Percentiles rank a stretch among this genome's conserved stretches.
phyloP scores from a whole-genome alignment of 129 eudicot species.

The Flaveria bidentis region DNA sequence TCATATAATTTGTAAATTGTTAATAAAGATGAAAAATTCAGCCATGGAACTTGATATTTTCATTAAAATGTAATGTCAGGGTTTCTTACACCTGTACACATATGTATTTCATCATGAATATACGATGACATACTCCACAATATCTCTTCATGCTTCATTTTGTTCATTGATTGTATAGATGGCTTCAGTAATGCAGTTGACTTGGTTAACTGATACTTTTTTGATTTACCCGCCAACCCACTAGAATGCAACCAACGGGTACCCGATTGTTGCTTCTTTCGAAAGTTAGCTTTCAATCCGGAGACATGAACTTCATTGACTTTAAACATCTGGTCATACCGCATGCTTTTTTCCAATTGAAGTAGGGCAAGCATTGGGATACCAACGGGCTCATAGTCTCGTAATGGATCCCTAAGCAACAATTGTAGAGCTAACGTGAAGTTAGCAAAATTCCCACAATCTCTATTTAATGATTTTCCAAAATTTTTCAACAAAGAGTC shows the following conservation, averaged over 20 bases:
- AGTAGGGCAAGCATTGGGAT: constrained; percentile 47
- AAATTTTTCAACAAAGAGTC: too few relatives aligned
- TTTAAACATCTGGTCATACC: constrained; percentile 41
- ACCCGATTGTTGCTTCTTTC: constrained; percentile 50
- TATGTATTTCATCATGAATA: constrained; percentile 38
- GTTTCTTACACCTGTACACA: constrained; percentile 49
- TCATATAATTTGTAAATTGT: not conserved
- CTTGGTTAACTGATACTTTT: constrained; percentile 23
- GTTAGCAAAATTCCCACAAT: constrained; percentile 24
- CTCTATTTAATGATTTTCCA: not conserved
- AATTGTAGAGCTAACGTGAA: constrained; percentile 39
- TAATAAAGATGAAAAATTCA: too few relatives aligned
- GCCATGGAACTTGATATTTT: constrained; percentile 1
- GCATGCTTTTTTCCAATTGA: constrained; percentile 36
- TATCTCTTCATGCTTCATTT: constrained; percentile 31
- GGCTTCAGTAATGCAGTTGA: constrained; percentile 45
- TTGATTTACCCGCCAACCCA: constrained; percentile 46
- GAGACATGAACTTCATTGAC: constrained; percentile 49
- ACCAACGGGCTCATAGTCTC: constrained; percentile 51
- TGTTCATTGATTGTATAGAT: constrained; percentile 31
- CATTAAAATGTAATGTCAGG: constrained; percentile 50
- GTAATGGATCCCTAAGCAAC: constrained; percentile 52
- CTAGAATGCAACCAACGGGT: constrained; percentile 63
- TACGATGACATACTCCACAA: constrained; percentile 69
- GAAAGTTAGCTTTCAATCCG: constrained; percentile 44